Base-by-base conservation (phyloP, 2,329 filamentous ascomycete species). In the Chaetomiaceae sp. region DNA sequence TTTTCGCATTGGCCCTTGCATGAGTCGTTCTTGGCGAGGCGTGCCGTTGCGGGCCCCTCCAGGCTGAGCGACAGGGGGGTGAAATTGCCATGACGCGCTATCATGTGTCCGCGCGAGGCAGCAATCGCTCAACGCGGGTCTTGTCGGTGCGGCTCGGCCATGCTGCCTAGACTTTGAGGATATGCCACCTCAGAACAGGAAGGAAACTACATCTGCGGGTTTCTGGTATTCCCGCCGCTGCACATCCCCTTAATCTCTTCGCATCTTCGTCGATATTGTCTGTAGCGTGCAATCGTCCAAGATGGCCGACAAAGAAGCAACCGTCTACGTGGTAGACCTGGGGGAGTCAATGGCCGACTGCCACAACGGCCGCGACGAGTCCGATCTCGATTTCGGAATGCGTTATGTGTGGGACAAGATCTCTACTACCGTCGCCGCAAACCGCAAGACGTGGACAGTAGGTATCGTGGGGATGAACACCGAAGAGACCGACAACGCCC, bases 341-440 rank as follows among this genome's bases (percentile, higher is more conserved):
- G 91, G 90, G 53, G 76, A 74, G 64, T 88, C 91, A n/a, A 96
- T 95, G 88, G 86, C 78, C 53, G 76, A 87, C 66, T 79, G 76
- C 62, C 81, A 83, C 62, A 78, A 82, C 71, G 89, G 86, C 23
- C 84, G 94, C 60, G 67, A 75, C 18, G 81, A 92, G 67, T 86
- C 86, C 3, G 87, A 97, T 67, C 80, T 99, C 16, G 89, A 96
- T 56, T 99, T 86, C 83, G 82, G 84, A 43, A 85, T 97, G 82
- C 82, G 83, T 57, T 99, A 96, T 71, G 81, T 97, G 45, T 99
- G 92, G 91, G 92, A 97, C 75, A 94, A 89, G 67, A 87, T 95
- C 60, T 86, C 85, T 5, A 82, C 81, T 7, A 89, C 85, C 3
- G 86, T 90, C 69, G 71, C 78, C 41, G 68, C 68, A 27, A 85